Base-by-base conservation (phyloP, 2,329 filamentous ascomycete genomes). In the Raffaelea ambrosiae region DNA sequence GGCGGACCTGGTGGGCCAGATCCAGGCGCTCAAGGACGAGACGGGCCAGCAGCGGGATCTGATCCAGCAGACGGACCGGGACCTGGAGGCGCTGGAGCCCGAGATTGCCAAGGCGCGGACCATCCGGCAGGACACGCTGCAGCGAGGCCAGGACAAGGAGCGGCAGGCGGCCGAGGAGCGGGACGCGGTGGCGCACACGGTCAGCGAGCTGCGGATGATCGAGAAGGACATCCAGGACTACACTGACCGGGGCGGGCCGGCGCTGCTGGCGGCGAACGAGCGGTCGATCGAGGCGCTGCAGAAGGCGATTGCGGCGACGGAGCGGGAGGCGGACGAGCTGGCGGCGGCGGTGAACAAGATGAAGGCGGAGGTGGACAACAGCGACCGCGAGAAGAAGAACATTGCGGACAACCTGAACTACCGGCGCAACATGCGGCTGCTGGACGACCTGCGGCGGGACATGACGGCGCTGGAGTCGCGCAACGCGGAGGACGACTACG, bases 391-490 rank as follows among this genome's bases (percentile, higher is more conserved):
- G 48, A 91, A 89, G 67, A 84, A 87, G 57, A 89, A 87, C 54
- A 95, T 98, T 56, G 74, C 74, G 20, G 89, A 97, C 62, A 98
- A 98, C 58, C 70, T 97, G 45, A 83, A 83, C 53, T 95, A 89
- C 62, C 86, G 93, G 49, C 84, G 84, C 60, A 84, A 86, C 51
- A 72, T 81, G 48, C 77, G 81, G 47, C 75, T 83, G 35, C 73
- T 96, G 2, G 75, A 86, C 39, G 70, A 69, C 4, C 75, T 96
- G 7, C 70, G 78, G 47, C 63, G 65, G 18, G 86, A 93, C 51
- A 90, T 98, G 53, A 64, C 69, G 38, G 77, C 86, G 50, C 74
- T 98, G 5, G 82, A 90, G 63, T 74, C 76, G 11, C 83, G 88
- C 53, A 87, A 93, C 60, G 89, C 88, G 1, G 83, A 86, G 53